phyloP scores from a whole-genome alignment of 345 rosid genomes.

The sweet orange (Citrus sinensis) region DNA sequence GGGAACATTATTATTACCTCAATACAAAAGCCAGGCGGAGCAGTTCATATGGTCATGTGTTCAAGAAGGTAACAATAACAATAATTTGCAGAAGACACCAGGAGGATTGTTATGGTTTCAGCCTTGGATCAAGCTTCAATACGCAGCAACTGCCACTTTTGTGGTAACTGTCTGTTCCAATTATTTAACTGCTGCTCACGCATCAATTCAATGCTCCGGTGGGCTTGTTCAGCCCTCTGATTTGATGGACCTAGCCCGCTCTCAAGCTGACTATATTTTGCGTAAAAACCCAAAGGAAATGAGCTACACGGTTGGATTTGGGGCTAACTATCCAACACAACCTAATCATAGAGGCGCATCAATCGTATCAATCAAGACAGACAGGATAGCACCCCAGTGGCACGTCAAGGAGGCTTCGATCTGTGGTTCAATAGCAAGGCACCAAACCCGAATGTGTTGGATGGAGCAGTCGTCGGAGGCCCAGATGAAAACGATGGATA shows the following conservation, averaged over 20 bases:
- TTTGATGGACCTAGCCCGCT: constrained; percentile 29
- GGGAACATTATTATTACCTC: too few relatives aligned
- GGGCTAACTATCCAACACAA: too few relatives aligned
- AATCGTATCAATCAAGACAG: too few relatives aligned
- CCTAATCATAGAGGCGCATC: constrained; percentile 33
- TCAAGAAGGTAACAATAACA: too few relatives aligned
- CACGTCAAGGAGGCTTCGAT: constrained; percentile 36
- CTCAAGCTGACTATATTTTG: constrained; percentile 54
- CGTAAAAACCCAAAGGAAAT: constrained; percentile 43
- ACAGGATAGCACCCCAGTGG: constrained; percentile 5
- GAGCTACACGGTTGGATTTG: constrained; percentile 49
- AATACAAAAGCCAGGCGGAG: too few relatives aligned
- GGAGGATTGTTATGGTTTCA: too few relatives aligned
- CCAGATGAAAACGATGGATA: too few relatives aligned
- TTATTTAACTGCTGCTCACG: constrained; percentile 20
- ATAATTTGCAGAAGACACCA: too few relatives aligned
- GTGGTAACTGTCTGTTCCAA: constrained; percentile 27
- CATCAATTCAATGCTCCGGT: constrained; percentile 34
- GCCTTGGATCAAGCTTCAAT: constrained; percentile 35
- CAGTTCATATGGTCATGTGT: too few relatives aligned
- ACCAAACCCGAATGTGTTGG: too few relatives aligned
- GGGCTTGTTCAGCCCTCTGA: constrained; percentile 28
- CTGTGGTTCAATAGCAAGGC: constrained; percentile 29
- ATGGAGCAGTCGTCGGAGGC: too few relatives aligned
- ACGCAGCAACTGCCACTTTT: constrained; percentile 26